These are phyloP conservation scores for Oehlia diaphana DNA, from an alignment of 192 early-diverging fungal species.

Conservation along the genomic window DNA sequence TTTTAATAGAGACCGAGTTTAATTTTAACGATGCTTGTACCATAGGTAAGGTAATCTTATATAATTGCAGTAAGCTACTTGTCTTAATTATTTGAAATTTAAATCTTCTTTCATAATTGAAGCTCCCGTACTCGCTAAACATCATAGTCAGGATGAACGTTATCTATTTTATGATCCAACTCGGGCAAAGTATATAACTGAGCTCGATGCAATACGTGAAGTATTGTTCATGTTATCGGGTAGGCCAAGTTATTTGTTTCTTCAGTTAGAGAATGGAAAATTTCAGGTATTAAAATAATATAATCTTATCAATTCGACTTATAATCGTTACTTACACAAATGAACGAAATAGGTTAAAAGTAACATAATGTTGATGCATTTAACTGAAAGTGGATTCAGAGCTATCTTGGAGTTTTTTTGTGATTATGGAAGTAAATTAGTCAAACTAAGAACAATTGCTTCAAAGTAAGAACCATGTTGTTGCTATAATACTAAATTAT, in stretches of 20 bases:
- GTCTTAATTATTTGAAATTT: neutral
- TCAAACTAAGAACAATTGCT: constrained; percentile 19
- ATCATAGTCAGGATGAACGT: constrained; percentile 13
- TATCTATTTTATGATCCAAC: constrained; percentile 24
- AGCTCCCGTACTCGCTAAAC: constrained; percentile 21
- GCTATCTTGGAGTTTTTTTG: constrained; percentile 32
- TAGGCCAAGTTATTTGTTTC: constrained; percentile 32
- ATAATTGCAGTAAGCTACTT: neutral
- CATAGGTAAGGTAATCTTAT: constrained; percentile 22
- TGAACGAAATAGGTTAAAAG: constrained; percentile 25
- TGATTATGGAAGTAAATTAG: constrained; percentile 32
- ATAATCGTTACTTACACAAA: constrained; percentile 1
- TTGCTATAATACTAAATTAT: no score
- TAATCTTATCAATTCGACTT: neutral
- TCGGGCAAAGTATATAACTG: constrained; percentile 27
- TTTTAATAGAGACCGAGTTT: constrained; percentile 13
- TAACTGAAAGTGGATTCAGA: constrained; percentile 32
- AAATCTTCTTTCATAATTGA: neutral
- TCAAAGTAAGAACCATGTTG: neutral
- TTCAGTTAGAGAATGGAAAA: constrained; percentile 10
- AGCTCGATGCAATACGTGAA: constrained; percentile 41
- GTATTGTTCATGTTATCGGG: constrained; percentile 41
- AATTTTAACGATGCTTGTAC: constrained; percentile 24
- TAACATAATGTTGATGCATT: constrained; percentile 30
- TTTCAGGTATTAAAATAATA: neutral